Base-by-base conservation (phyloP, 2,329 filamentous ascomycete species). In the Magnaporthiopsis incrustans region DNA sequence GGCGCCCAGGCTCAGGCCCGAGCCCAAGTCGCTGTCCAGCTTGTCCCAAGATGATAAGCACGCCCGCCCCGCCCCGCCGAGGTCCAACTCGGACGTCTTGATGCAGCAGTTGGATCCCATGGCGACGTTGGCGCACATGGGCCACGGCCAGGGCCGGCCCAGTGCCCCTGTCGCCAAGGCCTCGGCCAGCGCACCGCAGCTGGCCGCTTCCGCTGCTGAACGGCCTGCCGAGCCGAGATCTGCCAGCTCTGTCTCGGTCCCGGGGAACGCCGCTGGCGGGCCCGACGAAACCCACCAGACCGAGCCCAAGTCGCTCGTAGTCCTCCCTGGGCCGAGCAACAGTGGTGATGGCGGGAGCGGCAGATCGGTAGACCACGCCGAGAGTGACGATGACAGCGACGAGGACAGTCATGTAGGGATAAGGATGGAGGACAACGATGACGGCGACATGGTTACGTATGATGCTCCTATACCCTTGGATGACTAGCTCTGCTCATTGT, bases 401-500 rank as follows among this genome's bases (percentile, higher is more conserved):
- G 63, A 65, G 3, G 62, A 67, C 4, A 59, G 66, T 8, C 53
- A 65, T n/a, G 63, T 59, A n/a, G 64, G 67, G 1, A 67, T 67
- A 57, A 57, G 25, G 18, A 66, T 67, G 67, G 63, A 63, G 4
- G 64, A 67, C 30, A 65, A 67, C 7, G 65, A 67, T 38, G 61
- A 64, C 11, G 60, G 64, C 60, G 64, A 66, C 14, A 65, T 65
- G 64, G 62, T 67, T 14, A 64, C 64, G 1, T 67, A 67, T 22
- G 59, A 65, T 18, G 67, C 67, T 38, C 67, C 67, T 12, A 32
- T 66, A 2, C 62, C 65, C 32, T 26, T 68, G 5, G 65, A 67
- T 35, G 67, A 68, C 35, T 63, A 53, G 44, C 12, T 15, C 1
- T 4, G 1, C 35, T 35, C 2, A 10, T 35, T 35, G 11, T 38